Conservation (phyloP, 2,329 filamentous ascomycete species). For the Ophiobolus disseminans region DNA sequence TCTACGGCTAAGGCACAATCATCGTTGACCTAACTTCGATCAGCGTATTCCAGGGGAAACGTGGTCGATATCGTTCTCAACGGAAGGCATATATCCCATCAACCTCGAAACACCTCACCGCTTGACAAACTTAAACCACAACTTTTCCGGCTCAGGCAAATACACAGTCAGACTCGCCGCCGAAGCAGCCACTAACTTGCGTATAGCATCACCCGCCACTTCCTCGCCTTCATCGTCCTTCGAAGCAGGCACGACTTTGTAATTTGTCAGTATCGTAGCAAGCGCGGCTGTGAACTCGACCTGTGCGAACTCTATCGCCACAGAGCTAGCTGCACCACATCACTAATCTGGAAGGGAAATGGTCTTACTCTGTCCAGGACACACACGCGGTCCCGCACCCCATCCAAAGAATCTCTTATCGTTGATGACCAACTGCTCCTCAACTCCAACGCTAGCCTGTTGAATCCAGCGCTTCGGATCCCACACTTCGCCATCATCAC, state of each 20-base stretch:
- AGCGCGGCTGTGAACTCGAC: conserved; percentile 54
- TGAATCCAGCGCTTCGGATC: conserved; percentile 44
- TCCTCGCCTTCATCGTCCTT: neutral
- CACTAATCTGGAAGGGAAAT: neutral
- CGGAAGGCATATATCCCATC: too few relatives aligned
- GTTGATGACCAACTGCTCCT: conserved; percentile 9
- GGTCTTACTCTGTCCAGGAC: conserved; percentile 49
- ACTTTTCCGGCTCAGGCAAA: conserved; percentile 6
- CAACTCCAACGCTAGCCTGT: neutral
- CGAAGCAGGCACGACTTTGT: conserved; percentile 1
- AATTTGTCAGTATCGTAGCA: conserved; percentile 22
- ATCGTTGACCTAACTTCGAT: too few relatives aligned
- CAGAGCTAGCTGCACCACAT: neutral
- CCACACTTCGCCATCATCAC: conserved; percentile 31
- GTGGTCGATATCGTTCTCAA: too few relatives aligned
- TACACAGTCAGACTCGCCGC: neutral
- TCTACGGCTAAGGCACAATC: too few relatives aligned
- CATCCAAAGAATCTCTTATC: conserved; percentile 38
- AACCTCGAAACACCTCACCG: too few relatives aligned
- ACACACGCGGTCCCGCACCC: conserved; percentile 57
- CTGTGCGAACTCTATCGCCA: conserved; percentile 52
- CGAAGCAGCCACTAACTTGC: neutral
- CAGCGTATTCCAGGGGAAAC: too few relatives aligned
- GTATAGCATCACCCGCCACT: conserved; percentile 1
- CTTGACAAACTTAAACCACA: conserved; percentile 15